phyloP scores from a whole-genome alignment of 164 flowering plant genomes.

The Annona squamosa region DNA sequence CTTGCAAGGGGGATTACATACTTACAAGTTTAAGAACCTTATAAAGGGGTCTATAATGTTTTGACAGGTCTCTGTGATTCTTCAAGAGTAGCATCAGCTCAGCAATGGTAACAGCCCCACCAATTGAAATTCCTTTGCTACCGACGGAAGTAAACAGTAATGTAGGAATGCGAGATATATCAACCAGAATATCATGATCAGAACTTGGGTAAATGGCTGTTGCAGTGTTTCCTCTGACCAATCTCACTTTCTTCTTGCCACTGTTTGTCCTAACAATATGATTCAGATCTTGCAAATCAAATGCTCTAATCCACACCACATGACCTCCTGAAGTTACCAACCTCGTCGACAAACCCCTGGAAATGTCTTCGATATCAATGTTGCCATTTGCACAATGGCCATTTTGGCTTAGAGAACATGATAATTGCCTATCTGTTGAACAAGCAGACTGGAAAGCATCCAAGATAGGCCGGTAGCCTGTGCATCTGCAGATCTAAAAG shows the following conservation, averaged over 20 bases:
- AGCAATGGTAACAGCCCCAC: constrained; percentile 9
- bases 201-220: constrained; percentile 5
- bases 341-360: constrained; percentile 1
- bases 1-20: neutral
- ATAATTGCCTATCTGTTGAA: neutral
- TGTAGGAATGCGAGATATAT: constrained; percentile 7
- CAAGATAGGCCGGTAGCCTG: constrained; percentile 8
- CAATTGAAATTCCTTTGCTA: constrained; percentile 1
- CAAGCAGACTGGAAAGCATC: constrained; percentile 6
- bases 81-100: constrained; percentile 7
- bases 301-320: constrained; percentile 10
- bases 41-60: constrained; percentile 1
- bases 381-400: neutral
- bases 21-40: constrained; percentile 8
- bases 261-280: constrained; percentile 6
- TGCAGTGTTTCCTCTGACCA: constrained; percentile 7
- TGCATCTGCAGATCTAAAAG: constrained; percentile 7
- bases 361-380: constrained; percentile 8
- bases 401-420: neutral
- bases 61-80: constrained; percentile 8
- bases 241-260: constrained; percentile 6
- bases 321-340: constrained; percentile 1
- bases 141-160: constrained; percentile 1
- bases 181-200: constrained; percentile 2
- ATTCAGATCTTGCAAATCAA: constrained; percentile 2